Base-by-base conservation (phyloP, 768 basidiomycete genomes). In the Sistotremastrum niveocremeum region DNA sequence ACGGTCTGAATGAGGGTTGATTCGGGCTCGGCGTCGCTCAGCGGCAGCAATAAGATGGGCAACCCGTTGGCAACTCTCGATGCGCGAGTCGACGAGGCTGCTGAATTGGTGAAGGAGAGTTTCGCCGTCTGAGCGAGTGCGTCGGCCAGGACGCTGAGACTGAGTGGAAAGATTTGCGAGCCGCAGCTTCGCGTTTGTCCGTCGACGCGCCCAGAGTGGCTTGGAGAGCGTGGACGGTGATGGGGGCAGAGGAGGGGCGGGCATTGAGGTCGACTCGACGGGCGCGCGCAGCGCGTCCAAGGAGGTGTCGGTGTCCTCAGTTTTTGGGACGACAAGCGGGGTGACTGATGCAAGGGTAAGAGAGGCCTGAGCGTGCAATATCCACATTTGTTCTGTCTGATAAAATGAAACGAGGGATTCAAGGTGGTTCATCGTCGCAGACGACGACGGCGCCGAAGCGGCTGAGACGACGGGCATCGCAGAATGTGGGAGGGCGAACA, bases 41-140 rank as follows among this genome's bases (percentile, higher is more conserved):
- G 20, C 20, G 20, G 20, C 20, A 20, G 20, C 20, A 20, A 82
- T 71, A 50, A 84, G 65, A 41, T 69, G 70, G 51, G 74, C 74
- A 44, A 81, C 67, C 34, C 80, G 68, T 51, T 79, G 71, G 59
- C 83, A 85, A 55, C 79, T 83, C 60, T 84, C 82, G 72, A 85
- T 76, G 46, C 83, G 71, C 2, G 76, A 68, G 54, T 82, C 78
- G 67, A 84, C 74, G 65, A 85, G 77, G 49, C 74, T 71, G 47
- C 79, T 79, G 55, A 81, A 82, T 67, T 77, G 71, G 53, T 76
- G 71, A 49, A 85, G 63, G 45, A 85, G 69, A 45, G 68, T 72
- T 30, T 76, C 70, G 39, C 64, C 62, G 34, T 20, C 20, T 20
- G 20, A 20, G 20, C 20, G 20, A 20, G 20, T 20, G 37, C 12